Evolutionary conservation across 2,329 filamentous ascomycete genomes (phyloP), one percentile per base, ranked within the genome.

Genomic region (Colletotrichum salicis): DNA sequence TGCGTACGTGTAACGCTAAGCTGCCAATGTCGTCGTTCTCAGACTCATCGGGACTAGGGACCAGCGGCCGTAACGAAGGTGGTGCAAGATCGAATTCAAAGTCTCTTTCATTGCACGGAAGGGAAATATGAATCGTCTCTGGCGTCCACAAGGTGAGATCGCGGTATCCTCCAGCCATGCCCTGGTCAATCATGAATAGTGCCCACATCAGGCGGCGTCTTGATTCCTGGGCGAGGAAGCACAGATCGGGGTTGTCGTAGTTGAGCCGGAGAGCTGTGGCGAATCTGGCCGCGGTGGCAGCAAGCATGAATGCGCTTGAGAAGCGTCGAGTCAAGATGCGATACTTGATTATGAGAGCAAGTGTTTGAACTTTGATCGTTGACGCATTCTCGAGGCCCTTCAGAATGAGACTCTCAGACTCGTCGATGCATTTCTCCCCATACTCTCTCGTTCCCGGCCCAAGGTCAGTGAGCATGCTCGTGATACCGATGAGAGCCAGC

Each of bases 21-120:
- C 88, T 89, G 6, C 88, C 88, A 11, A 88, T 82, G 59, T 88
- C 86, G 67, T 89, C 87, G 2, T 85, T 83, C 24, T 86, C 80
- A 0, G 85, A 83, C 11, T 84, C 83, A 19, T 83, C 80, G 1
- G 84, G 80, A 6, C 83, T 82, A 1, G 85, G 83, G 19, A 86
- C 81, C n/a, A 89, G 83, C 60, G 83, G 83, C 3, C 66, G 60
- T 71, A 89, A 87, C 8, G 87, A 88, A 5, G 83, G 81, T 75
- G 90, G 87, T 5, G 87, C 86, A 1, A 89, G 83, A 76, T 89
- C 87, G 73, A 89, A 89, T 76, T 90, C 88, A 15, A 72, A 72
- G 61, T 72, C 67, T 62, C 70, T 60, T 77, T 87, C 85, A 74
- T 86, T 86, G 75, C 84, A 87, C 0, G 85, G 85, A 12, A 86